phyloP scores from a whole-genome alignment of 305 asterid species.

The Solanum hybrid region DNA sequence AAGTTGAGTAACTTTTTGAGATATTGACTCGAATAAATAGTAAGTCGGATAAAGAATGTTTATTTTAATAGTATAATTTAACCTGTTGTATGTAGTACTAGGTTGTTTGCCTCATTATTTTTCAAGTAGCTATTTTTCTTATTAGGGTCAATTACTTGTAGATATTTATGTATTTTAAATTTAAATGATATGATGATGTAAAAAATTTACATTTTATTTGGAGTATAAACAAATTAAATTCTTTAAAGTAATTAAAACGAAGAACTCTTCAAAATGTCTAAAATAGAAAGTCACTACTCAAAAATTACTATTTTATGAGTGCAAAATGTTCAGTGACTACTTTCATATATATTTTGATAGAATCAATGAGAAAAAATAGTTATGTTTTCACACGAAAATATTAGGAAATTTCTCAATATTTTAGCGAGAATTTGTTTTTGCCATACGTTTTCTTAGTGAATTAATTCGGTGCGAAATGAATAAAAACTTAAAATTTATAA shows the following conservation, averaged over 20 bases:
- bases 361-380: too few species aligned
- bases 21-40: background rate
- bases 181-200: too few species aligned
- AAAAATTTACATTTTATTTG: background rate
- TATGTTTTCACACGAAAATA: background rate
- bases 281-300: background rate
- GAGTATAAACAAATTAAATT: background rate
- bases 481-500: too few species aligned
- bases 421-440: background rate
- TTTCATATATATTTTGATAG: too few species aligned
- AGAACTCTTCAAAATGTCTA: background rate
- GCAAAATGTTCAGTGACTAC: too few species aligned
- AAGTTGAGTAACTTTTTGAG: background rate
- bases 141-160: background rate
- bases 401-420: too few species aligned
- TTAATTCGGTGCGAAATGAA: background rate
- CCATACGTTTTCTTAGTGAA: background rate
- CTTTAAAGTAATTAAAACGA: background rate
- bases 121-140: background rate
- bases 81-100: background rate
- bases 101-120: background rate
- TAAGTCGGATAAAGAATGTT: background rate
- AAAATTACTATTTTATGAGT: too few species aligned
- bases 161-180: too few species aligned
- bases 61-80: background rate